Conservation (phyloP, 805 yeast genomes). For the Lipomyces chichibuensis region DNA sequence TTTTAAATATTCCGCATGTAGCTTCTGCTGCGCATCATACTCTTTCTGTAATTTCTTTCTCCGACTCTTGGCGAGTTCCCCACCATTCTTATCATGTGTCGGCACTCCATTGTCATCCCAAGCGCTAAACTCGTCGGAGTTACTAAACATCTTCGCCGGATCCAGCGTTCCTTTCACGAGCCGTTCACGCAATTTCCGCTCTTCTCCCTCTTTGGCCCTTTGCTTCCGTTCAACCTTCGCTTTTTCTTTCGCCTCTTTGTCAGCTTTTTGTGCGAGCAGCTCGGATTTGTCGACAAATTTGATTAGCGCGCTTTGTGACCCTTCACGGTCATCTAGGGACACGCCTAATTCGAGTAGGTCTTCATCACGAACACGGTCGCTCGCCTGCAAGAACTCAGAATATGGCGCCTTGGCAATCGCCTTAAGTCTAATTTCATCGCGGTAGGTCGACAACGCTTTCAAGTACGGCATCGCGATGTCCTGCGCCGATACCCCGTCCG, state of each 20-base stretch:
- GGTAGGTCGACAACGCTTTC: constrained; percentile 71
- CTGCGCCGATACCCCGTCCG: constrained; percentile 50
- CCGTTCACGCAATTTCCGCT: constrained; percentile 57
- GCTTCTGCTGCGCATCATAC: constrained; percentile 78
- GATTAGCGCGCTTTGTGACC: constrained; percentile 67
- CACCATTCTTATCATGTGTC: constrained; percentile 71
- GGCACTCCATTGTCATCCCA: constrained; percentile 92
- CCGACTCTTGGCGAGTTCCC: constrained; percentile 82
- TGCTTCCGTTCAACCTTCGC: constrained; percentile 61
- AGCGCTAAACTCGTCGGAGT: constrained; percentile 59
- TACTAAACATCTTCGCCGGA: constrained; percentile 70
- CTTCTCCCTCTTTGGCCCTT: constrained; percentile 47
- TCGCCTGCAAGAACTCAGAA: constrained; percentile 60
- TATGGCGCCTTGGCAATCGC: constrained; percentile 67
- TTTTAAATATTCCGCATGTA: constrained; percentile 64
- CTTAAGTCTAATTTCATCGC: constrained; percentile 75
- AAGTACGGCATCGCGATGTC: constrained; percentile 79
- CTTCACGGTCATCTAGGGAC: constrained; percentile 82
- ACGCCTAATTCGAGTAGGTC: constrained; percentile 77
- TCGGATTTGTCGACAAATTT: constrained; percentile 82
- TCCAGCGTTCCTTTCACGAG: constrained; percentile 72
- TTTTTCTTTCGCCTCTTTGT: constrained; percentile 57
- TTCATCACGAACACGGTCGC: constrained; percentile 73
- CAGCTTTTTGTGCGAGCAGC: constrained; percentile 58
- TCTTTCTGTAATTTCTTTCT: constrained; percentile 79